These are phyloP conservation scores for Fusarium ramigenum DNA, from an alignment of 2,329 filamentous ascomycete genomes.

Conservation along the genomic window DNA sequence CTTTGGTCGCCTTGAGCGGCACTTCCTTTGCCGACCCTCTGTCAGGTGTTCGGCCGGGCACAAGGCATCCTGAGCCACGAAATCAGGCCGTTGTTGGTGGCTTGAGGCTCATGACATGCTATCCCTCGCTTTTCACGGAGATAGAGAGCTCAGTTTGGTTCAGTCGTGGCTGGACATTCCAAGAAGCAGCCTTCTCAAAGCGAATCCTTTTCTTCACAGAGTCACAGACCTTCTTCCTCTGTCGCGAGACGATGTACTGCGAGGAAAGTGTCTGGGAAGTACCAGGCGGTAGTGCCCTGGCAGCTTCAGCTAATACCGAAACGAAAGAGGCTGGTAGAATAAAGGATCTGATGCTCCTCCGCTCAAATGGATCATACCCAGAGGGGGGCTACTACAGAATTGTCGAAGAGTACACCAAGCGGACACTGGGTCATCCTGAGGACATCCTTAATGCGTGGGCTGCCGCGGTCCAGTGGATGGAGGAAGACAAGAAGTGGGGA, in stretches of 20 bases:
- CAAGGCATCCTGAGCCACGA: not conserved
- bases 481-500: not conserved
- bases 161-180: not conserved
- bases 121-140: not conserved
- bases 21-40: not conserved
- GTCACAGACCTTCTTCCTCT: not conserved
- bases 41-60: fast-evolving
- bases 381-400: not conserved
- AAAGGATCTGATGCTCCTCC: not conserved
- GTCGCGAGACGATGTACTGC: not conserved
- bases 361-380: not conserved
- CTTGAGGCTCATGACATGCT: not conserved
- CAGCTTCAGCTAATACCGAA: not conserved
- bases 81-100: no score
- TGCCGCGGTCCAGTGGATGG: not conserved
- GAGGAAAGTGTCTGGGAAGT: not conserved
- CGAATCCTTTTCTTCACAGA: not conserved
- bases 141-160: not conserved
- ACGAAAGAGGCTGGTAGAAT: not conserved
- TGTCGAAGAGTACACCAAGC: not conserved
- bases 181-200: not conserved
- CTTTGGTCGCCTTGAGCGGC: not conserved
- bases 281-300: not conserved
- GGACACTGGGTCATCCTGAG: not conserved
- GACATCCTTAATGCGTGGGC: not conserved